Base-by-base conservation (phyloP, 2,329 filamentous ascomycete species). In the Aspergillus ochraceus region DNA sequence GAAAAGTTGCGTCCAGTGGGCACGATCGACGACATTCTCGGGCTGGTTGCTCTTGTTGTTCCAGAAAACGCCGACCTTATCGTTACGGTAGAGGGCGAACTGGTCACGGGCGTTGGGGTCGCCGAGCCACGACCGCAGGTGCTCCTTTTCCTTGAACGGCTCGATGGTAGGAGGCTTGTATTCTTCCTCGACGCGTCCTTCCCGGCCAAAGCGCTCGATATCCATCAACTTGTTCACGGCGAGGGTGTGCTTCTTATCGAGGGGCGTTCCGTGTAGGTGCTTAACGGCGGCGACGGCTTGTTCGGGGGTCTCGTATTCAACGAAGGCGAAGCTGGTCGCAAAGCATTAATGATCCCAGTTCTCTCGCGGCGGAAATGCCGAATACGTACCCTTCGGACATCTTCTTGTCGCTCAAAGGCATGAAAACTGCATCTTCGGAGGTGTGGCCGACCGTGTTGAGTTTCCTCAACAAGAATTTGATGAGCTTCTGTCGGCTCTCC, bases 141-240 rank as follows among this genome's bases (percentile, higher is more conserved):
- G 95, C 80, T 98, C 94, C 83, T 94, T 92, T 79, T 97, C 90
- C 71, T 86, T 81, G 78, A 98, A 99, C 10, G 89, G 86, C 68
- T 94, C 88, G 66, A 97, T 89, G 68, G 89, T 81, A 55, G 95
- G 95, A 53, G 89, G 82, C 60, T 86, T 85, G 80, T 97, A 99
- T 68, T 93, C 88, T 72, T 99, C 95, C 67, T 97, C 90, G 70
- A 99, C 86, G 67, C 92, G 88, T 68, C 95, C 95, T 81, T 98
- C 95, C 64, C 92, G 88, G 64, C 95, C 95, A 77, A 91, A 99
- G 68, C 95, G 90, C 76, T 99, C 95, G 72, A 99, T 93, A 75
- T 99, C 95, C 71, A 93, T 97, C 71, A 99, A 85, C 81, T 99
- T 99, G 87, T 99, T 99, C 70, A 99, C 93, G 65, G 89, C 86